These are phyloP conservation scores for Malbranchea zuffiana DNA, from an alignment of 2,329 filamentous ascomycete genomes.

Conservation along the genomic window DNA sequence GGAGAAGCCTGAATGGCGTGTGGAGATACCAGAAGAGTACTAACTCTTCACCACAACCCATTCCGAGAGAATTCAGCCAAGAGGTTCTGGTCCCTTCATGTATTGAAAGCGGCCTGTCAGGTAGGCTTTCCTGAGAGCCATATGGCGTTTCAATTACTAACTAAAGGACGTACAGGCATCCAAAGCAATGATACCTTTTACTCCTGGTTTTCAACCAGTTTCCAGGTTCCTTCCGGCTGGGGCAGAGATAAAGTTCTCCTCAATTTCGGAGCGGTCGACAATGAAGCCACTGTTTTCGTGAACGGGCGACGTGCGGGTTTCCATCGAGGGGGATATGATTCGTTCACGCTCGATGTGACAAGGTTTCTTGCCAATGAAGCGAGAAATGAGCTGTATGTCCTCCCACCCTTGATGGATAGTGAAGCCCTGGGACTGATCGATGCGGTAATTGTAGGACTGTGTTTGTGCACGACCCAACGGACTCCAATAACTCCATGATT, in stretches of 20 bases:
- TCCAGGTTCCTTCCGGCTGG: conserved; percentile 38
- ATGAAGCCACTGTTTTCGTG: conserved; percentile 46
- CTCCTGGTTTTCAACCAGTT: conserved; percentile 41
- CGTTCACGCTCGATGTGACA: conserved; percentile 51
- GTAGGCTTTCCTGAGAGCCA: conserved; percentile 18
- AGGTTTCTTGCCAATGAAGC: conserved; percentile 31
- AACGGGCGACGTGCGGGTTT: conserved; percentile 44
- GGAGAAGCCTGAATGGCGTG: conserved; percentile 41
- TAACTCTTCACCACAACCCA: conserved; percentile 35
- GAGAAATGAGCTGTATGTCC: conserved; percentile 46
- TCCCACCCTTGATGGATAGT: not conserved
- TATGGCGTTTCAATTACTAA: not conserved
- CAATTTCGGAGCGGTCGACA: conserved; percentile 44
- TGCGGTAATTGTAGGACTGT: conserved; percentile 46
- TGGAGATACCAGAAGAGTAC: conserved; percentile 38
- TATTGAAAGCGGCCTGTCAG: conserved; percentile 44
- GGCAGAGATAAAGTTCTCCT: conserved; percentile 33
- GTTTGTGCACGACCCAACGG: conserved; percentile 58
- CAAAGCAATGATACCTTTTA: conserved; percentile 15
- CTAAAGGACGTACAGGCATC: not conserved
- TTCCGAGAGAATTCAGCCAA: conserved; percentile 30
- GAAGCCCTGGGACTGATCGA: not conserved
- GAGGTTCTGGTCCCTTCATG: conserved; percentile 45
- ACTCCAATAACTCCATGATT: conserved; percentile 44
- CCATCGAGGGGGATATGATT: conserved; percentile 52